Conservation (phyloP, 495 filamentous ascomycete species). For the Tuber calosporum region DNA sequence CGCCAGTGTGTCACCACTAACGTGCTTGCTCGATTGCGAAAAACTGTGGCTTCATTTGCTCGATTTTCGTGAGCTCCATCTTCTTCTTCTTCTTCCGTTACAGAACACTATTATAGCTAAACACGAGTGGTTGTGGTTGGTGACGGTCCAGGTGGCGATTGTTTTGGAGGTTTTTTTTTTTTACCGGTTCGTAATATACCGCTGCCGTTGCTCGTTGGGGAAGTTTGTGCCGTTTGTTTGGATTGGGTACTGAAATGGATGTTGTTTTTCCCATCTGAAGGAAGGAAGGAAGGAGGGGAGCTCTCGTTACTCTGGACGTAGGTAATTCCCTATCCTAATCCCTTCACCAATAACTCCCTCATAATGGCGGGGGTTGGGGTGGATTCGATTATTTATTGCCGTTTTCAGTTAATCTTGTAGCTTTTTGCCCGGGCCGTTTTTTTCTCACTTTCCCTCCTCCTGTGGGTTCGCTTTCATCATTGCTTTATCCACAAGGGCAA, state of each 20-base stretch:
- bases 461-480: neutral
- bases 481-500: neutral
- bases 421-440: neutral
- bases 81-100: neutral
- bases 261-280: neutral
- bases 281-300: neutral
- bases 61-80: too few species aligned
- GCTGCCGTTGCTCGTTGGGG: neutral
- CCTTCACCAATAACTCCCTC: slow-evolving; percentile 3
- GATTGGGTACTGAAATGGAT: neutral
- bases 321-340: neutral
- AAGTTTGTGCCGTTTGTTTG: neutral
- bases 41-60: too few species aligned
- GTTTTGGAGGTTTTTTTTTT: neutral
- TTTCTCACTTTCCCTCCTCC: neutral
- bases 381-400: slow-evolving; percentile 3
- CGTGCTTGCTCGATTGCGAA: too few species aligned
- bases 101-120: neutral
- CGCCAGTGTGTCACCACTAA: too few species aligned
- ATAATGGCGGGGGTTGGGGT: neutral
- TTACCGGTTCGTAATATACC: neutral
- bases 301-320: neutral
- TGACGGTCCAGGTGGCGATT: neutral
- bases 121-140: neutral
- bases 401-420: neutral